A percentile compares a stretch with the other conserved stretches of the same genome.
These are phyloP conservation scores for Microdochium paspali DNA, from an alignment of 2,329 filamentous ascomycete genomes.

Conservation along the genomic window DNA sequence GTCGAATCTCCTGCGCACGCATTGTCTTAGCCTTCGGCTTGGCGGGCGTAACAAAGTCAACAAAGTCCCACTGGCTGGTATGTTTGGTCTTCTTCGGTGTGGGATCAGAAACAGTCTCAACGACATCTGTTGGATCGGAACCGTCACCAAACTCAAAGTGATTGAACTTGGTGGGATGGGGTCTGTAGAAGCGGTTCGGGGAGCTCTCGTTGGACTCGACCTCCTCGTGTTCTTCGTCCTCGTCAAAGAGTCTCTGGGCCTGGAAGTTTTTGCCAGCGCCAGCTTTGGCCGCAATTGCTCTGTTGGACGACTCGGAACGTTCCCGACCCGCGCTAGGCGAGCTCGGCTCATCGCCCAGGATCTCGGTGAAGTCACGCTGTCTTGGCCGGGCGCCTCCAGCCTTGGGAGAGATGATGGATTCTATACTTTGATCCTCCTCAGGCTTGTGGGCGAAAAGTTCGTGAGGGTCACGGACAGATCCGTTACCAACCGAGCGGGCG, in stretches of 20 bases:
- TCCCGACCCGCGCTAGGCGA: constrained; percentile 31
- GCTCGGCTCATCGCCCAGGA: constrained; percentile 46
- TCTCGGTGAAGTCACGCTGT: constrained; percentile 65
- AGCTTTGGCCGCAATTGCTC: constrained; percentile 33
- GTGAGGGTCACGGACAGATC: constrained; percentile 53
- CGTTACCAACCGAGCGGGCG: constrained; percentile 42
- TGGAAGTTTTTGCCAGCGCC: constrained; percentile 54
- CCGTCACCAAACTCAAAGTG: constrained; percentile 79
- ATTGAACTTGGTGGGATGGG: constrained; percentile 69
- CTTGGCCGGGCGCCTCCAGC: constrained; percentile 43
- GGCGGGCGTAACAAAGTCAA: constrained; percentile 76
- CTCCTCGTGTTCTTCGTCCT: constrained; percentile 36
- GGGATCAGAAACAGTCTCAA: constrained; percentile 25
- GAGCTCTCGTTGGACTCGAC: constrained; percentile 29
- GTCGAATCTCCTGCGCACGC: constrained; percentile 60
- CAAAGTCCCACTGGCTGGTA: constrained; percentile 74
- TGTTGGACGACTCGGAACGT: constrained; percentile 24
- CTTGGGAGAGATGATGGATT: constrained; percentile 49
- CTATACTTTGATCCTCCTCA: constrained; percentile 40
- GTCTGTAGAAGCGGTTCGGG: constrained; percentile 41
- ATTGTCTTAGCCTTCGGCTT: constrained; percentile 55
- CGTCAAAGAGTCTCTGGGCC: constrained; percentile 55
- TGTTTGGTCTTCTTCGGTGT: constrained; percentile 51
- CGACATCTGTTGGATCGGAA: constrained; percentile 38
- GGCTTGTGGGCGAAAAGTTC: constrained; percentile 67